Base-by-base conservation (phyloP, 139 green algal genomes). In the Chlamydomonas eustigma region DNA sequence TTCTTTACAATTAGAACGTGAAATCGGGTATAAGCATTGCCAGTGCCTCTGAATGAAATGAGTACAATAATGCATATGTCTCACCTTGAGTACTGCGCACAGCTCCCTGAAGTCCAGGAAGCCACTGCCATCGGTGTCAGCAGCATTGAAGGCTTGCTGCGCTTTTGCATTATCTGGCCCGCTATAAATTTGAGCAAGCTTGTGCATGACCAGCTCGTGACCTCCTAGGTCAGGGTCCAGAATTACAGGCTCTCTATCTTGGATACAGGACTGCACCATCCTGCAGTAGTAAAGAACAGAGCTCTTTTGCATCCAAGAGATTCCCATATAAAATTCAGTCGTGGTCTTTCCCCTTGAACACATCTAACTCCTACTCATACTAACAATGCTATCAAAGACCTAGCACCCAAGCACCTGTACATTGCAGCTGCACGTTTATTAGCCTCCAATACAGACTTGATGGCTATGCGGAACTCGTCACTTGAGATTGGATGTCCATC, bases 61-160 rank as follows among this genome's bases (percentile, higher is more conserved):
- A 63, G n/a, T n/a, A n/a, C n/a, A n/a, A n/a, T n/a, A n/a, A n/a
- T n/a, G 35, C 5, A 37, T 18, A 33, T 30, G 5, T 69, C 25
- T 72, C 65, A 72, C 65, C 65, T 39, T 38, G 4, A 72, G 8
- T 35, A 74, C 36, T 3, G 3, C 36, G 22, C 68, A 58, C 5
- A 74, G 3, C 68, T 74, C 68, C 68, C 36, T 58, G 3, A 74
- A 18, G 36, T 74, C 68, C 68, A 74, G 36, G 36, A 39, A 74
- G 24, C 68, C 68, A 38, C 37, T 37, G 68, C 68, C 35, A 32
- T 74, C 37, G 25, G 12, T 32, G 30, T 74, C 68, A n/a, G 68
- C 68, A 6, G 12, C 30, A 4, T n/a, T 3, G 36, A 74, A 74
- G 4, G 37, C 68, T 28, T 24, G 12, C 36, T 58, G 25, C 24